Percentiles rank a stretch among this genome's conserved stretches.
These are phyloP conservation scores for Brassica balearica DNA, from an alignment of 441 rosid genomes.

Conservation along the genomic window DNA sequence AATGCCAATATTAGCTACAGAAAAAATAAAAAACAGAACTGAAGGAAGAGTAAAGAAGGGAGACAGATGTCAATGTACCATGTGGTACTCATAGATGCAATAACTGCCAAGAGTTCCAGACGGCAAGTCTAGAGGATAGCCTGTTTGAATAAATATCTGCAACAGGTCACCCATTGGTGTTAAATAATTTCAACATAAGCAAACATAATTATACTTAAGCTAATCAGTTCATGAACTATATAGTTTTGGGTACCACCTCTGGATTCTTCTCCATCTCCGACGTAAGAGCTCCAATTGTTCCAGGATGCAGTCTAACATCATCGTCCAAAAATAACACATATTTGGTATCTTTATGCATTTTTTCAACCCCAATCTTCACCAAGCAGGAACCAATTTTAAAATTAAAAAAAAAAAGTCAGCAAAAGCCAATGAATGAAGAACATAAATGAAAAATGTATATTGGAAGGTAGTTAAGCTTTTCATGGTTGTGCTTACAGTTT, in stretches of 20 bases:
- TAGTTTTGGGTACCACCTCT: background rate
- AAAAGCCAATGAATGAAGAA: slow-evolving; percentile 33
- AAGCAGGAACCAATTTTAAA: slow-evolving; percentile 26
- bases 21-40: background rate
- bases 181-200: slow-evolving; percentile 26
- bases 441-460: background rate
- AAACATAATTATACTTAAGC: slow-evolving; percentile 14
- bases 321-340: too few relatives aligned
- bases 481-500: slow-evolving; percentile 20
- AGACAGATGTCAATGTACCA: slow-evolving; percentile 58
- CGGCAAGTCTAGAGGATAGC: slow-evolving; percentile 99
- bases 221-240: background rate
- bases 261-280: too few relatives aligned
- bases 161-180: slow-evolving; percentile 35
- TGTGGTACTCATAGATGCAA: slow-evolving; percentile 78
- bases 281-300: too few relatives aligned
- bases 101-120: slow-evolving; percentile 73
- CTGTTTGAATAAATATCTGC: slow-evolving; percentile 99
- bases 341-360: slow-evolving; percentile 63
- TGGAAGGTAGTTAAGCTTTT: slow-evolving; percentile 33
- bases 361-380: slow-evolving; percentile 88
- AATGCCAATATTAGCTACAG: slow-evolving; percentile 34
- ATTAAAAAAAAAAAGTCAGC: slow-evolving; percentile 26
- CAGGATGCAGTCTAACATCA: too few relatives aligned
- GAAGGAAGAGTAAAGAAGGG: slow-evolving; percentile 7